Evolutionary conservation across 768 basidiomycete species (phyloP), one percentile per base, ranked within the genome.

Genomic region (Chlorophyllum brunneum): DNA sequence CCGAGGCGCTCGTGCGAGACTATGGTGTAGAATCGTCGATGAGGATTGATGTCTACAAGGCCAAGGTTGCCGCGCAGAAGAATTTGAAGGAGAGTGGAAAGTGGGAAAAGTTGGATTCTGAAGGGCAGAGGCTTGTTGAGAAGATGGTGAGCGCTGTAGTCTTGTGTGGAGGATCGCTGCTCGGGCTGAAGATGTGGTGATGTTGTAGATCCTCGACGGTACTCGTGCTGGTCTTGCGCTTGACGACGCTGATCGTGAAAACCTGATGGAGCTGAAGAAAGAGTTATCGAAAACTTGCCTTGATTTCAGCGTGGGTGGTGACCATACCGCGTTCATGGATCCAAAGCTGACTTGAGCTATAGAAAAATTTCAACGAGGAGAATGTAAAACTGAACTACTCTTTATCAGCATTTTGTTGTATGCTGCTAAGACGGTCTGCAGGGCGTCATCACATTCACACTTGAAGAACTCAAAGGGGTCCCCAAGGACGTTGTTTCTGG

Each of bases 311-410:
- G 88, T 88, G 59, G 58, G 85, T 70, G 41, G 13, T 26, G 18
- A n/a, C 34, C 41, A 16, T 43, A 34, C 13, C 1, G 41, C 15
- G n/a, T 16, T 29, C 4, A 18, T 42, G 16, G 15, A 13, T 22
- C 29, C 6, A 22, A 11, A 37, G 11, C 56, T 59, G 56, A 39
- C 22, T 16, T 36, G 9, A n/a, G 6, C 44, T 10, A 27, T 36
- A 88, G 85, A 89, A 86, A 84, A 90, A 92, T 70, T 91, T 86
- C 70, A 92, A 92, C 59, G 91, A 95, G 66, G 92, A 94, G 63
- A 83, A 87, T 38, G 88, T 86, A 56, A 51, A 36, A 72, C 56
- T 3, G 9, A 15, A 23, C 30, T 43, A 9, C 18, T 9, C 55
- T 23, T 15, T 44, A 18, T n/a, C n/a, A 22, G 39, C 41, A 8